A percentile compares a stretch with the other conserved stretches of the same genome.
These are phyloP conservation scores for Dactylis glomerata DNA, from an alignment of 176 grass and related monocot genomes.

Conservation along the genomic window DNA sequence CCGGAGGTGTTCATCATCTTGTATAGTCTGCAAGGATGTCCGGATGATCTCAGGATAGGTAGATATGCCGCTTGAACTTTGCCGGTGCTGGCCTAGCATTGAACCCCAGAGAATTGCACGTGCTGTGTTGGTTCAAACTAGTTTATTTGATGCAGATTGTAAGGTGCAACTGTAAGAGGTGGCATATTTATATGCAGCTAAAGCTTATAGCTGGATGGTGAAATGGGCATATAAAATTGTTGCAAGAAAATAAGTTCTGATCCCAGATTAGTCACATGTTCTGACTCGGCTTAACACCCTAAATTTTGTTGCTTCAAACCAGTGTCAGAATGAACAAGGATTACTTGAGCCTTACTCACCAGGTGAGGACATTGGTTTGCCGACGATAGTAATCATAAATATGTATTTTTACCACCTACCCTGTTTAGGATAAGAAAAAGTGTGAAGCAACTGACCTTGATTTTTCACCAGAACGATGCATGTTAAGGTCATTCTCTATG, in stretches of 20 bases:
- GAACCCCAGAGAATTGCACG: neutral
- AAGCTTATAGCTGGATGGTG: slow-evolving; percentile 1
- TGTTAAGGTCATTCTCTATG: neutral
- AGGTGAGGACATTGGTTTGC: slow-evolving; percentile 28
- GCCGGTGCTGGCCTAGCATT: slow-evolving; percentile 5
- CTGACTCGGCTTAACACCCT: slow-evolving; percentile 14
- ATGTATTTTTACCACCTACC: slow-evolving; percentile 20
- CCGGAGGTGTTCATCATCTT: slow-evolving; percentile 23
- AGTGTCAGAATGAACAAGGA: neutral
- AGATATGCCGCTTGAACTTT: slow-evolving; percentile 20
- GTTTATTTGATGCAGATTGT: slow-evolving; percentile 26
- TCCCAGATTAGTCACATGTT: slow-evolving; percentile 22
- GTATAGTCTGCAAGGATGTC: neutral
- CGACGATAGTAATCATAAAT: neutral
- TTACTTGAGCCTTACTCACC: slow-evolving; percentile 9
- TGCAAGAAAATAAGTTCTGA: slow-evolving; percentile 30
- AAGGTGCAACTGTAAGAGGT: slow-evolving; percentile 23
- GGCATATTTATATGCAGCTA: slow-evolving; percentile 18
- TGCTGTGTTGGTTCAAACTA: slow-evolving; percentile 12
- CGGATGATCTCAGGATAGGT: slow-evolving; percentile 19
- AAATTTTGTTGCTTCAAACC: slow-evolving; percentile 4
- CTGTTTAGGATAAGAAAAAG: slow-evolving; percentile 18
- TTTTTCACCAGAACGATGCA: neutral
- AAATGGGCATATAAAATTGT: slow-evolving; percentile 9
- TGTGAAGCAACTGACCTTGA: slow-evolving; percentile 12